Evolutionary conservation across 2,329 filamentous ascomycete genomes (phyloP), one percentile per base, ranked within the genome.

Genomic region (Xylaria sp.): DNA sequence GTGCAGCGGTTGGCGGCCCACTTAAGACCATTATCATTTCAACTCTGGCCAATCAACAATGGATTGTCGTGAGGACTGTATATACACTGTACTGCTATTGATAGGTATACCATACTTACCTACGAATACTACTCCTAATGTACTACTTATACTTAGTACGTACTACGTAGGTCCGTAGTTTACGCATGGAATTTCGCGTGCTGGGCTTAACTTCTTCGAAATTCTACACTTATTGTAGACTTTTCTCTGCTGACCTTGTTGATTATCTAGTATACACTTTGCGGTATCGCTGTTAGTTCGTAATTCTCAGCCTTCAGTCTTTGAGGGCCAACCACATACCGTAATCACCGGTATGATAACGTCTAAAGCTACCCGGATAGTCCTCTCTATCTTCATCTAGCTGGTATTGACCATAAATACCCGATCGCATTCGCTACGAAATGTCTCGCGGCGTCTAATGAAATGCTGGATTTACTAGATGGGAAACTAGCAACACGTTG

Each of bases 401-500:
- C 17, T 29, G 38, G 44, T 33, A 44, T 35, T 27, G 41, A n/a
- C 31, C 38, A 54, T 38, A 37, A 27, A 11, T 37, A 35, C 31
- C 31, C 6, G 5, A 41, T 10, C 21, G 6, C 23, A 54, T 68
- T 48, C 60, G 54, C 65, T 59, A 67, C 63, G 62, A 63, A 60
- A 64, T 54, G 60, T 59, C 65, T 43, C 25, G 25, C 37, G 47
- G 51, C 58, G 63, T 49, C 53, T 47, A 35, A 57, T 66, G 68
- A 63, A 64, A 66, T 60, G 40, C 38, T 51, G 46, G 31, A 52
- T 43, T 61, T 49, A 64, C 61, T 46, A 38, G 53, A 61, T 49
- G 47, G 60, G 27, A 65, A 54, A 66, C 65, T 64, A 63, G 58
- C 56, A 64, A 57, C 57, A 54, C 52, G 43, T 52, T 13, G 27